Conservation (phyloP, 1,284 basidiomycete species). For the Clitocybe nebularis region DNA sequence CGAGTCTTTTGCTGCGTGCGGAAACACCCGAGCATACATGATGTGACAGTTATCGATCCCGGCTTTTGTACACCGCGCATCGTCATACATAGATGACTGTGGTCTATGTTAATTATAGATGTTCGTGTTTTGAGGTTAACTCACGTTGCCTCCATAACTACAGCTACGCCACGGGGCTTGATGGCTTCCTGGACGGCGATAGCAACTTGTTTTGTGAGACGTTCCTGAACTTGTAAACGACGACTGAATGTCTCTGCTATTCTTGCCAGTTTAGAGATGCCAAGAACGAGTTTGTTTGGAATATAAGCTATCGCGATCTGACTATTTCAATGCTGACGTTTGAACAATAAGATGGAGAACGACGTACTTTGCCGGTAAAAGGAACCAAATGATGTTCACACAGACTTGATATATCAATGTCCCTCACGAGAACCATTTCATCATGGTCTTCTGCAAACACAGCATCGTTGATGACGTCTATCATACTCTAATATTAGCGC, state of each 20-base stretch:
- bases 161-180: slow-evolving; percentile 95
- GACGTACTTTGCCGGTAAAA: slow-evolving; percentile 90
- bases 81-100: slow-evolving; percentile 97
- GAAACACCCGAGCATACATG: slow-evolving; percentile 99
- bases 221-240: slow-evolving; percentile 95
- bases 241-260: slow-evolving; percentile 98
- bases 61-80: slow-evolving; percentile 99
- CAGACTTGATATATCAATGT: slow-evolving; percentile 95
- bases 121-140: slow-evolving; percentile 29
- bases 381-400: slow-evolving; percentile 99
- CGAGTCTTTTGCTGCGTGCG: slow-evolving; percentile 95
- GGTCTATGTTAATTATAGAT: slow-evolving; percentile 11
- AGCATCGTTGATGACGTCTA: slow-evolving; percentile 98
- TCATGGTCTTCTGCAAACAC: slow-evolving; percentile 99
- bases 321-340: slow-evolving; percentile 10
- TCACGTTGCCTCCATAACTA: slow-evolving; percentile 97
- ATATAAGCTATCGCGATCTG: slow-evolving; percentile 87
- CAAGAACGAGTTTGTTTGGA: slow-evolving; percentile 92
- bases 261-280: slow-evolving; percentile 94
- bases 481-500: slow-evolving; percentile 11
- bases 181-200: slow-evolving; percentile 97
- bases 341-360: slow-evolving; percentile 1
- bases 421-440: slow-evolving; percentile 98
- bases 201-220: slow-evolving; percentile 96
- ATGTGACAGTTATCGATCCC: slow-evolving; percentile 92